Evolutionary conservation across 1,139 yeast genomes (phyloP), one percentile per base, ranked within the genome.

Genomic region (Scheffersomyces parashehatae): DNA sequence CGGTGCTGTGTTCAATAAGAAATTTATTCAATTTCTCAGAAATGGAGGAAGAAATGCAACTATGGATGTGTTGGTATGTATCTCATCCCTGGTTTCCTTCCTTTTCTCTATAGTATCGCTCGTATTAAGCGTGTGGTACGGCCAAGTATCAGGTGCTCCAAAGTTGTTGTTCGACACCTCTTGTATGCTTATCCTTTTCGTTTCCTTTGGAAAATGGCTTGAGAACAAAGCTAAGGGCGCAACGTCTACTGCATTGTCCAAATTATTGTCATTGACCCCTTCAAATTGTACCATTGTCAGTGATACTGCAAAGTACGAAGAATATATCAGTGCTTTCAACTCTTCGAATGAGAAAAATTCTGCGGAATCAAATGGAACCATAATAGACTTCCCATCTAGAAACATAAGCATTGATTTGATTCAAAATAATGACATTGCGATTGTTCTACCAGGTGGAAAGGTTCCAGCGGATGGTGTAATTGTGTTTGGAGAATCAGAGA

Each of bases 191-290:
- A 75, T 91, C 40, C 71, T 85, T 5, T 93, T 90, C 64, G 89
- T 95, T 30, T 79, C 93, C 5, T 70, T 90, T 39, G 99, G 99
- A 3, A 91, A 93, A 65, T 87, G 88, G 77, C 71, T 91, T 16
- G 99, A 95, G 60, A 88, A 88, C 63, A 83, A 79, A 53, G 99
- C 99, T 2, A 90, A 93, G 59, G 96, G 99, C 4, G 90, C 88
- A 45, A 93, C 98, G 0, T 88, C 97, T 0, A 79, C 88, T 2
- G 96, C 98, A 0, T 73, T 95, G 38, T 85, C 97, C 0, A 79
- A 83, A 50, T 73, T 95, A 33, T 75, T 95, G 37, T 83, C 93
- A 3, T 70, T 93, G 46, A 80, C 95, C 1, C 98, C 99, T 0
- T 77, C 90, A 0, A 75, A 75, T 6, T 91, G 98, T 55, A 70